These are phyloP conservation scores for Geosiphon pyriformis DNA, from an alignment of 192 early-diverging fungal genomes.

Conservation along the genomic window DNA sequence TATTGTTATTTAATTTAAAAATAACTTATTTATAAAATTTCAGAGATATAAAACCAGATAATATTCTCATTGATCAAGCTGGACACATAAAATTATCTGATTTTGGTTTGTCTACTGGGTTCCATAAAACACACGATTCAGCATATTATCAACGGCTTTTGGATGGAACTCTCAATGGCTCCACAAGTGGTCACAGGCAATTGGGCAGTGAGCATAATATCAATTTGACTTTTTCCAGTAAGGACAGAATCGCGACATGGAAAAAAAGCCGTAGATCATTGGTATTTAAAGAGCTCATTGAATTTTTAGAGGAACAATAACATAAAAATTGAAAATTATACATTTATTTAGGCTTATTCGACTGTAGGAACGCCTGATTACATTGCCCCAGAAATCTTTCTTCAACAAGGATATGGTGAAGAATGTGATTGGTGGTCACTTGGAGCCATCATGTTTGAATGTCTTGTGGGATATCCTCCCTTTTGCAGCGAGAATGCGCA, in stretches of 20 bases:
- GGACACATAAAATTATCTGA: constrained; percentile 99
- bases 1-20: neutral
- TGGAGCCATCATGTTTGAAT: constrained; percentile 99
- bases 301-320: no score
- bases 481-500: constrained; percentile 94
- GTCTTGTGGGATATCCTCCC: constrained; percentile 95
- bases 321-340: no score
- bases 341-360: constrained; percentile 85
- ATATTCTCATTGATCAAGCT: constrained; percentile 91
- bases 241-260: constrained; percentile 97
- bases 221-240: constrained; percentile 85
- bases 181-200: constrained; percentile 27
- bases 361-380: constrained; percentile 97
- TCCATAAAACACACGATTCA: constrained; percentile 98
- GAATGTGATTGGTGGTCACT: constrained; percentile 99
- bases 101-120: constrained; percentile 99
- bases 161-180: constrained; percentile 59
- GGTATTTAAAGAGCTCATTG: constrained; percentile 34
- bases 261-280: constrained; percentile 92
- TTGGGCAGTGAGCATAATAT: constrained; percentile 67
- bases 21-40: neutral
- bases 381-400: constrained; percentile 94
- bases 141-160: constrained; percentile 84
- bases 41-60: constrained; percentile 82
- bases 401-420: constrained; percentile 91